These are phyloP conservation scores for Gyromitra esculenta DNA, from an alignment of 2,329 filamentous ascomycete genomes.

Conservation along the genomic window DNA sequence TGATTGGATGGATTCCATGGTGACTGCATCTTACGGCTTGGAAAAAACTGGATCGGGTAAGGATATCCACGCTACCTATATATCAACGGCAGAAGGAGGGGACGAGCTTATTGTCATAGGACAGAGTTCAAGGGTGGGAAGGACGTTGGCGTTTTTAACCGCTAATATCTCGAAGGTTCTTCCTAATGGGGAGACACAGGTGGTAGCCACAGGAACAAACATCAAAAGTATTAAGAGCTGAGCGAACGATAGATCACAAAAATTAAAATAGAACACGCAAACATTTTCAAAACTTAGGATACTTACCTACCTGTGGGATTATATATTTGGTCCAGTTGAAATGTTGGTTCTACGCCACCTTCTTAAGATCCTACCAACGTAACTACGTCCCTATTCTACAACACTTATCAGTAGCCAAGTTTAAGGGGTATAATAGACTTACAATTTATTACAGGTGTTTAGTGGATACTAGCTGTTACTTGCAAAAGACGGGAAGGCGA, in stretches of 20 bases:
- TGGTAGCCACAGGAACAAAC: constrained; percentile 41
- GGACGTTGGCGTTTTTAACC: constrained; percentile 43
- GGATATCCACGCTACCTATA: constrained; percentile 40
- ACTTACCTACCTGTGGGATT: too few species aligned
- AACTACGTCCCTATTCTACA: not conserved
- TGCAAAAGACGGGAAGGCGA: not conserved
- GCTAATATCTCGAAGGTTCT: constrained; percentile 32
- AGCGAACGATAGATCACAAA: not conserved
- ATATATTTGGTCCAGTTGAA: too few species aligned
- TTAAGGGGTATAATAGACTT: not conserved
- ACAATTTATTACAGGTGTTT: not conserved
- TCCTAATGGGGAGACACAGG: constrained; percentile 27
- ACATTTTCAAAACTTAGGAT: not conserved
- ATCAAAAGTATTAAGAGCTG: constrained; percentile 36
- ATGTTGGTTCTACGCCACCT: too few species aligned
- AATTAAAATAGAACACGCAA: not conserved
- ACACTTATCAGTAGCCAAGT: not conserved
- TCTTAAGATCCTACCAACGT: not conserved
- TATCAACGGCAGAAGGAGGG: constrained; percentile 35
- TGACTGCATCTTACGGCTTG: constrained; percentile 36
- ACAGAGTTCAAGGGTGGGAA: constrained; percentile 33
- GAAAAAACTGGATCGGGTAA: constrained; percentile 42
- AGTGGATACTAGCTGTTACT: not conserved
- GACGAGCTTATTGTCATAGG: constrained; percentile 32
- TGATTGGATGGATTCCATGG: constrained; percentile 45